Base-by-base conservation (phyloP, 2,329 filamentous ascomycete genomes). In the Fusarium palustre region DNA sequence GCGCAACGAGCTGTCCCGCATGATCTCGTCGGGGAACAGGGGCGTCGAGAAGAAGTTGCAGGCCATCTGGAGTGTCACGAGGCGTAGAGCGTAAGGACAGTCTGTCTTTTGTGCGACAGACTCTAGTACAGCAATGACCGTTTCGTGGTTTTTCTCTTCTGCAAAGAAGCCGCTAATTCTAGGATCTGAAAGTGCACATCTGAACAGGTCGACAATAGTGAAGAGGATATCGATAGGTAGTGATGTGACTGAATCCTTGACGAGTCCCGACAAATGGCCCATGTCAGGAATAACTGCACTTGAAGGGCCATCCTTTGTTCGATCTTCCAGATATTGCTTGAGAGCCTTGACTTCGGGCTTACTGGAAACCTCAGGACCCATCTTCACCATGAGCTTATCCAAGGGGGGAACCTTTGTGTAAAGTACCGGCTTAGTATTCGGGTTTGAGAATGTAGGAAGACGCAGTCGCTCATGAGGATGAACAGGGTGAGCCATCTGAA, bases 11-110 rank as follows among this genome's bases (percentile, higher is more conserved):
- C 79, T 78, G 43, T 86, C 81, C 3, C 80, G 78, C 9, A 92
- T 81, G 11, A 94, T 83, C 65, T 90, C 86, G 4, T 88, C 84
- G 1, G 89, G 83, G 74, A 91, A 97, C 1, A 97, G 83, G 0
- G 88, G 86, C 1, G 90, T 91, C 0, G 88, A 90, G 81, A 97
- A 97, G 42, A 97, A 83, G 74, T 97, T 97, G 80, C 93, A 97
- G 2, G 88, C 86, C 75, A 95, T 86, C 72, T 97, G 94, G 24
- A 97, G 81, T 1, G 93, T 91, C 18, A 97, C 92, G 3, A 97
- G 88, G 16, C 93, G 90, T 2, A 97, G 85, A 7, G 92, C 90
- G 76, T 97, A 97, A 0, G 93, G 93, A 41, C 90, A 92, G 1
- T 82, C 79, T 11, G 81, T 76, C 33, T 87, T 83, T 8, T 81